phyloP scores from a whole-genome alignment of 805 yeast species.

The Ascoidea tarda region DNA sequence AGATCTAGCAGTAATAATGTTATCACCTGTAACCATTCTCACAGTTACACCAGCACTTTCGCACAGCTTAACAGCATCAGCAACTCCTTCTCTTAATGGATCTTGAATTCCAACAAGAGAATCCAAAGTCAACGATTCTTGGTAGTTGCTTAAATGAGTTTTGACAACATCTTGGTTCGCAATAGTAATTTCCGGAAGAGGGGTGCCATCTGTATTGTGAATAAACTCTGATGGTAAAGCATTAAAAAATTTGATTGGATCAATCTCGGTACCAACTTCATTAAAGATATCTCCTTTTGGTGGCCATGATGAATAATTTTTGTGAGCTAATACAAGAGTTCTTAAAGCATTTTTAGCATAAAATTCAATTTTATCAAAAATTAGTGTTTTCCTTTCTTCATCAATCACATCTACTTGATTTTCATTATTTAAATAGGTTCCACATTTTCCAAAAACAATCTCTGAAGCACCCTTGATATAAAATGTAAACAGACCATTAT shows the following conservation, averaged over 20 bases:
- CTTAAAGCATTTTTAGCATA: conserved; percentile 75
- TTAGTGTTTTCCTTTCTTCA: conserved; percentile 10
- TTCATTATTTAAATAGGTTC: background rate
- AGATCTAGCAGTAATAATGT: conserved; percentile 79
- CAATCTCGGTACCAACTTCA: conserved; percentile 11
- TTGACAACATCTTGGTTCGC: background rate
- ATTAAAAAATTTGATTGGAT: background rate
- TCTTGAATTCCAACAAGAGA: conserved; percentile 88
- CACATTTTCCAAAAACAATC: conserved; percentile 27
- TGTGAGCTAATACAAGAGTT: conserved; percentile 80
- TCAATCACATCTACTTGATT: background rate
- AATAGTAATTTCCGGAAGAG: background rate
- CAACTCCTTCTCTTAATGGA: conserved; percentile 83
- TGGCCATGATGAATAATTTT: conserved; percentile 63
- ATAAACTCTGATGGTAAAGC: background rate
- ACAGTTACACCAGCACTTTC: conserved; percentile 86
- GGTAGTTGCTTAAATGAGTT: background rate
- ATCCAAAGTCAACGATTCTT: conserved; percentile 37
- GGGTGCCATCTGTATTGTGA: background rate
- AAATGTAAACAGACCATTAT: conserved; percentile 28
- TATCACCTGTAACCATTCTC: conserved; percentile 98
- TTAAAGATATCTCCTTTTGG: conserved; percentile 36
- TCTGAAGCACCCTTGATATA: conserved; percentile 93
- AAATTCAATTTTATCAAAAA: conserved; percentile 29
- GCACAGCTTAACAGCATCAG: conserved; percentile 79